Evolutionary conservation across 2,329 filamentous ascomycete genomes (phyloP).

Genomic region (Pseudopyricularia cyperi): DNA sequence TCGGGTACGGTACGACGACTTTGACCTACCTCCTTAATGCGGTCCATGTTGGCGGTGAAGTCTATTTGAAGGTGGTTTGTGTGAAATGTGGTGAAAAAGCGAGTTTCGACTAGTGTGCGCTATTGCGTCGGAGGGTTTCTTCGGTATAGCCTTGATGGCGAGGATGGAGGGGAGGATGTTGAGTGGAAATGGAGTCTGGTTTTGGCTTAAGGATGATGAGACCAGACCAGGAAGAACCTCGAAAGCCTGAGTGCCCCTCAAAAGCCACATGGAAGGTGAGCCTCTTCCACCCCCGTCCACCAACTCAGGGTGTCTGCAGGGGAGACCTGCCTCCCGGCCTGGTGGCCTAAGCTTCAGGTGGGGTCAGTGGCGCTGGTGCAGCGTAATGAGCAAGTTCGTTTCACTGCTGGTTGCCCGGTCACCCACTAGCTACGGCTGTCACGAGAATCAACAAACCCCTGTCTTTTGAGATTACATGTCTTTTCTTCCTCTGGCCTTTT

Average conservation of each 20-base stretch:
- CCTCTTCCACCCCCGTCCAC: background rate
- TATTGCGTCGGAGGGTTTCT: background rate
- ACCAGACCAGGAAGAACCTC: slow-evolving; percentile 1
- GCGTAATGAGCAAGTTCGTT: background rate
- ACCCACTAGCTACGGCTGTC: slow-evolving; percentile 1
- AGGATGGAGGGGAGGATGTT: slow-evolving; percentile 6
- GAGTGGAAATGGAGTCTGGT: background rate
- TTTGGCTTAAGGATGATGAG: background rate
- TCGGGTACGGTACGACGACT: slow-evolving; percentile 1
- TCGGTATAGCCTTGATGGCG: background rate
- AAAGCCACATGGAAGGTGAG: background rate
- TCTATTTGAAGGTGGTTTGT: background rate
- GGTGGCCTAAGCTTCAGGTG: background rate
- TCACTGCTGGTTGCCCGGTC: slow-evolving; percentile 5
- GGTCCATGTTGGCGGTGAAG: slow-evolving; percentile 51
- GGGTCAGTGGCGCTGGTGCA: background rate
- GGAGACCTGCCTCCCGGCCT: background rate
- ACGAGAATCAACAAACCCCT: background rate
- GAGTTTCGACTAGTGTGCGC: background rate
- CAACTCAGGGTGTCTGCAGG: background rate
- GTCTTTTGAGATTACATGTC: background rate
- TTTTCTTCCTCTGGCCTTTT: background rate
- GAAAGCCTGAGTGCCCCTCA: slow-evolving; percentile 3
- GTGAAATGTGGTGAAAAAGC: background rate
- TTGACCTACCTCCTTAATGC: slow-evolving; percentile 72